Conservation (phyloP, 208 protist genomes). For the Trypanosomatidae sp. region DNA sequence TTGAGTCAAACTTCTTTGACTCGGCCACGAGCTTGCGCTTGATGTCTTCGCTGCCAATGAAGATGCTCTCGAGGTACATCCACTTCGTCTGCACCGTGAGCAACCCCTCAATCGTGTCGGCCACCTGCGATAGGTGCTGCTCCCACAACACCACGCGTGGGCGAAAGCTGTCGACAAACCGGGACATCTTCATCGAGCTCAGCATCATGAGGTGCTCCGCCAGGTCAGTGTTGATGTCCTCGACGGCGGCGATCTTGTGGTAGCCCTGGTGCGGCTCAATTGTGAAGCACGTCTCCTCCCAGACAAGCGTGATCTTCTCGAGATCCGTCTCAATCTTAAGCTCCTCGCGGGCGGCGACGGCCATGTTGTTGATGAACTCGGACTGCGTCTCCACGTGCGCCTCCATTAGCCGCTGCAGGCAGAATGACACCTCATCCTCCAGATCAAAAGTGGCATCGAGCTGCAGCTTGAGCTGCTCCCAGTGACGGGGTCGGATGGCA, state of each 20-base stretch:
- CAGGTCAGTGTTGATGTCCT: conserved; percentile 94
- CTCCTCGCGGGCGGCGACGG: conserved; percentile 94
- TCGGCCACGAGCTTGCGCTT: conserved; percentile 97
- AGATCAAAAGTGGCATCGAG: conserved; percentile 93
- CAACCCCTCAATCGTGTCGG: conserved; percentile 94
- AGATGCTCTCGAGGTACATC: conserved; percentile 98
- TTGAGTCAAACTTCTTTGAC: conserved; percentile 94
- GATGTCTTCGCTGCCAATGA: conserved; percentile 97
- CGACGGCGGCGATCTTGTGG: conserved; percentile 90
- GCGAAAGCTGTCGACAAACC: conserved; percentile 95
- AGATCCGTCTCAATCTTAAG: conserved; percentile 94
- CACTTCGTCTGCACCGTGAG: conserved; percentile 95
- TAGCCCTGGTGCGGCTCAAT: conserved; percentile 91
- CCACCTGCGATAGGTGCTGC: conserved; percentile 92
- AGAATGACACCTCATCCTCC: conserved; percentile 88
- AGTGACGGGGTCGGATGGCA: conserved; percentile 93
- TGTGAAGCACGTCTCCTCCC: conserved; percentile 85
- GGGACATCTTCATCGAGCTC: conserved; percentile 96
- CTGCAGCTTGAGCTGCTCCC: conserved; percentile 93
- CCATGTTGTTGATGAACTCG: conserved; percentile 94
- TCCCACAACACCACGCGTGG: conserved; percentile 95
- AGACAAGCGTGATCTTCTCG: conserved; percentile 91
- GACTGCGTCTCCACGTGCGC: conserved; percentile 93
- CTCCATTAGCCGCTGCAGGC: conserved; percentile 93
- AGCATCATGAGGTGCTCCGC: conserved; percentile 94